Evolutionary conservation across 1,139 yeast genomes (phyloP).

Genomic region (Pneumocystis murina): DNA sequence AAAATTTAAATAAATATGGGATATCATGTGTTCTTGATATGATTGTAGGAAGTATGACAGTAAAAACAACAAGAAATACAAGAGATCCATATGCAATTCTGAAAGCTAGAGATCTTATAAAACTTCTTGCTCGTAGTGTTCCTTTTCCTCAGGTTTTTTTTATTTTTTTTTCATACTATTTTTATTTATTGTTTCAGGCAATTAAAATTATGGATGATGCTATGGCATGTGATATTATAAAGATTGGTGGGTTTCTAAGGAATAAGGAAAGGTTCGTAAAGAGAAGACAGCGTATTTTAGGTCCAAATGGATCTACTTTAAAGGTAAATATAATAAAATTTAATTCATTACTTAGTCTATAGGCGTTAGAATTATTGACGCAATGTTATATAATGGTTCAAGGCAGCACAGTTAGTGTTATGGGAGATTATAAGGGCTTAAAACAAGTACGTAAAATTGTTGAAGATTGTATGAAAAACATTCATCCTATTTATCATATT

Average conservation of each 20-base stretch:
- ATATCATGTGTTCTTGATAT: slow-evolving; percentile 71
- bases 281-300: slow-evolving; percentile 90
- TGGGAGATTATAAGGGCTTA: slow-evolving; percentile 92
- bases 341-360: neutral
- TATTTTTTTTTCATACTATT: neutral
- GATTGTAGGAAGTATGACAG: slow-evolving; percentile 96
- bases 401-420: slow-evolving; percentile 91
- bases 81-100: slow-evolving; percentile 88
- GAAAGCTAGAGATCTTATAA: slow-evolving; percentile 88
- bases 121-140: slow-evolving; percentile 85
- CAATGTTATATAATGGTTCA: slow-evolving; percentile 90
- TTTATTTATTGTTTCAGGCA: slow-evolving; percentile 29
- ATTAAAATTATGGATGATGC: slow-evolving; percentile 68
- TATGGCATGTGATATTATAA: slow-evolving; percentile 86
- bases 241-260: slow-evolving; percentile 76
- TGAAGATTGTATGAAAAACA: slow-evolving; percentile 91
- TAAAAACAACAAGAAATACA: slow-evolving; percentile 86
- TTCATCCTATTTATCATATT: slow-evolving; percentile 93
- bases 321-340: slow-evolving; percentile 19
- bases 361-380: slow-evolving; percentile 84
- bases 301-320: slow-evolving; percentile 92
- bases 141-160: slow-evolving; percentile 62
- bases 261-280: slow-evolving; percentile 89
- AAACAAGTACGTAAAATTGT: slow-evolving; percentile 87
- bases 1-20: slow-evolving; percentile 54